Percentiles rank a stretch among this genome's conserved stretches.
Evolutionary conservation across 805 yeast genomes (phyloP).

Genomic region (Teunomyces lycoperdinae): DNA sequence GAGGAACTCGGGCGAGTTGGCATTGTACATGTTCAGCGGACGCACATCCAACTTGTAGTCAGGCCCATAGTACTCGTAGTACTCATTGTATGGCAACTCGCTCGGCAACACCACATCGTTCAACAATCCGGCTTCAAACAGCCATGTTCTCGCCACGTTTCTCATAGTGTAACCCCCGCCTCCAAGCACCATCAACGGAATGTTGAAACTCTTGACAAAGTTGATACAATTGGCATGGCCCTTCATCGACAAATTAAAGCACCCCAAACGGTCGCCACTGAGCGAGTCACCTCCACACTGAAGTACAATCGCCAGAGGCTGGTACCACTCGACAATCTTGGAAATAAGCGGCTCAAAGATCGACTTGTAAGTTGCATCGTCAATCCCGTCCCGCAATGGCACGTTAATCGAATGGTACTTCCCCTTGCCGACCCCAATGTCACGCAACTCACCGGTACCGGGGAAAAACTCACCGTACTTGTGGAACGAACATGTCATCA

Average conservation of each 20-base stretch:
- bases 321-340: constrained; percentile 78
- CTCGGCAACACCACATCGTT: constrained; percentile 70
- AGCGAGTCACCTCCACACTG: constrained; percentile 99
- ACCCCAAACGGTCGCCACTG: constrained; percentile 93
- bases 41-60: constrained; percentile 93
- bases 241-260: constrained; percentile 87
- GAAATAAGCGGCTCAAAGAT: constrained; percentile 86
- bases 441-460: constrained; percentile 85
- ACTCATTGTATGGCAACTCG: constrained; percentile 82
- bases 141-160: constrained; percentile 94
- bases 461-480: constrained; percentile 93
- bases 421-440: constrained; percentile 81
- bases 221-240: constrained; percentile 97
- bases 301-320: constrained; percentile 93
- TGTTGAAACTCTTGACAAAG: constrained; percentile 77
- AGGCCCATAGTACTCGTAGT: constrained; percentile 96
- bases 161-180: constrained; percentile 99
- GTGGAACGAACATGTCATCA: constrained; percentile 87
- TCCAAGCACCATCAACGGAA: constrained; percentile 91
- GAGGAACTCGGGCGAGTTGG: constrained; percentile 88
- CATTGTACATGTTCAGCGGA: constrained; percentile 95
- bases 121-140: constrained; percentile 86
- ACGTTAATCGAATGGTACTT: constrained; percentile 82
- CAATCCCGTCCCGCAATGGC: constrained; percentile 90
- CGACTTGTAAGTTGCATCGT: constrained; percentile 81